phyloP scores from a whole-genome alignment of 2,329 filamentous ascomycete genomes.

The Fusarium sp. region DNA sequence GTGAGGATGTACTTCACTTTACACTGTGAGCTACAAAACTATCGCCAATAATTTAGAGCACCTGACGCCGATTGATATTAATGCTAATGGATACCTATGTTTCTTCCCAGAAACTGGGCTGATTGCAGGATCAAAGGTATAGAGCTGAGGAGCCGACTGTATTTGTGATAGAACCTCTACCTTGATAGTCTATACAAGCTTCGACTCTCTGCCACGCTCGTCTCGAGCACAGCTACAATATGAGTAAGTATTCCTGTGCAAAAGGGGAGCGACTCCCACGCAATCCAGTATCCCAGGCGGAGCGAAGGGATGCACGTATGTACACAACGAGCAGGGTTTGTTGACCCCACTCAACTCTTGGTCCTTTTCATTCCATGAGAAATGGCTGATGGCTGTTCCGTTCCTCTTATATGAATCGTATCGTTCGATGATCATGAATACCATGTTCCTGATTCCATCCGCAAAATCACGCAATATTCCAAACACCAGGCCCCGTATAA shows the following conservation, averaged over 20 bases:
- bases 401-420: constrained; percentile 13
- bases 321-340: constrained; percentile 5
- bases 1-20: neutral
- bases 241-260: neutral
- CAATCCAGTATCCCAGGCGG: constrained; percentile 15
- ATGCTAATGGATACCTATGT: neutral
- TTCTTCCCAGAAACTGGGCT: neutral
- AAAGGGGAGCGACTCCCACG: constrained; percentile 26
- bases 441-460: constrained; percentile 28
- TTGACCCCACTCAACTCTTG: neutral
- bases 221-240: neutral
- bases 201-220: constrained; percentile 13
- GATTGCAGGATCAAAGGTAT: neutral
- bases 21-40: neutral
- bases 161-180: constrained; percentile 12
- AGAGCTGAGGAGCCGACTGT: neutral
- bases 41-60: neutral
- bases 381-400: constrained; percentile 7
- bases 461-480: constrained; percentile 33
- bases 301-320: constrained; percentile 6
- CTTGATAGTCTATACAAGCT: constrained; percentile 10
- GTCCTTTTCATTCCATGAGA: neutral
- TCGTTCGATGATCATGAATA: constrained; percentile 35
- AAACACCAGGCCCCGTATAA: constrained; percentile 42
- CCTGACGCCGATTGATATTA: neutral